Conservation (phyloP, 306 rosid species). For the Benincasa hispida region DNA sequence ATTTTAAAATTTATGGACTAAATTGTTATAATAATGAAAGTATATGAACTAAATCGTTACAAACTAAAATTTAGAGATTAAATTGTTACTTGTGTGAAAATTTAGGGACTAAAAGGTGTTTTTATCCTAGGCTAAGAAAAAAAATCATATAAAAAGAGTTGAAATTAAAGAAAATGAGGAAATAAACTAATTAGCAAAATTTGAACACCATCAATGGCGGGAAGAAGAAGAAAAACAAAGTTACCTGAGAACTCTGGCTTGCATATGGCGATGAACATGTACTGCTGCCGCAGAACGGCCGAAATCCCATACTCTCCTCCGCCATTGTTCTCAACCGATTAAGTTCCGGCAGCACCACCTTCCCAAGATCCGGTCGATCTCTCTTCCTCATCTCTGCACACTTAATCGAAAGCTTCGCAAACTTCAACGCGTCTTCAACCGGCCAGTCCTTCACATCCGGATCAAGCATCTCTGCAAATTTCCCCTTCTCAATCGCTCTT, state of each 20-base stretch:
- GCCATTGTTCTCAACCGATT: constrained; percentile 50
- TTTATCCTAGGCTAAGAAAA: too few species aligned
- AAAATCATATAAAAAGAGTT: too few species aligned
- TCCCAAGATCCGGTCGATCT: constrained; percentile 79
- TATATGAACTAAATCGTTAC: too few species aligned
- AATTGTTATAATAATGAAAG: too few species aligned
- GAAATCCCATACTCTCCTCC: constrained; percentile 28
- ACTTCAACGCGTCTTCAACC: constrained; percentile 43
- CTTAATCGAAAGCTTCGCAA: constrained; percentile 45
- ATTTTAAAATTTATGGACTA: too few species aligned
- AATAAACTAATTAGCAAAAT: too few species aligned
- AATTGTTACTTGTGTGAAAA: too few species aligned
- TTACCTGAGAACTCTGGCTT: background rate
- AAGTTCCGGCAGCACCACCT: constrained; percentile 50
- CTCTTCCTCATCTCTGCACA: constrained; percentile 75
- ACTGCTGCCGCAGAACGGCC: background rate
- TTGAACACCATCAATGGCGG: background rate
- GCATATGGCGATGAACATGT: background rate
- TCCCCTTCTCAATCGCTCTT: constrained; percentile 45
- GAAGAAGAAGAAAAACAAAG: background rate
- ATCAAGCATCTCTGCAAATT: constrained; percentile 54
- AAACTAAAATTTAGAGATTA: too few species aligned
- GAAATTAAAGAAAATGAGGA: too few species aligned
- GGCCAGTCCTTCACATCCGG: constrained; percentile 69
- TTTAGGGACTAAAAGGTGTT: too few species aligned